Base-by-base conservation (phyloP, 768 basidiomycete genomes). In the Mycena rebaudengoi region DNA sequence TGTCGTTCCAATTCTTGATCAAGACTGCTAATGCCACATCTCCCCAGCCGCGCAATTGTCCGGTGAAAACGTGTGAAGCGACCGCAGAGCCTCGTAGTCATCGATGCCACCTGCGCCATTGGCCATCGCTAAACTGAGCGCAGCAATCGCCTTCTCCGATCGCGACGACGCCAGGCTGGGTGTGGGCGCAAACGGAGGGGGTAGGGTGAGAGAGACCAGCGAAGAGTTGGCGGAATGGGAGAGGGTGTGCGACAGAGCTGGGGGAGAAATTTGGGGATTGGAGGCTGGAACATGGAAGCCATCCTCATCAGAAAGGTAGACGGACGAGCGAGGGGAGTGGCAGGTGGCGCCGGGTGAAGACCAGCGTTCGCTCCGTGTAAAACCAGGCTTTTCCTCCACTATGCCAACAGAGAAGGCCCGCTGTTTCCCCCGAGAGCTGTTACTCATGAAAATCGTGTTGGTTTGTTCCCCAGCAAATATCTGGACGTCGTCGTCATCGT, bases 51-150 rank as follows among this genome's bases (percentile, higher is more conserved):
- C 79, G 53, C 79, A 80, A 60, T 77, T 81, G 49, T 85, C 83
- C 21, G 73, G 59, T 43, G 74, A 66, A 13, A 71, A 65, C 10
- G 69, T 70, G 45, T 86, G 76, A 40, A 80, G 67, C 30, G 76
- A 75, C 58, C 78, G 80, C 33, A 86, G 76, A 2, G 83, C 81
- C 54, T 78, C 76, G 58, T 89, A 89, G 69, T 90, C 88, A 53
- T 80, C 81, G 37, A 90, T 71, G 26, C 86, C 82, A 6, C 85
- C 87, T 11, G 88, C 88, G 40, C 88, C 89, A 62, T 84, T 89
- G 13, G 88, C 88, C 76, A 90, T 81, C 18, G 86, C 87, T 3
- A 90, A 74, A 30, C 79, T 80, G 29, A 89, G 79, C 18, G 86
- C 86, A 18, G 87, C 87, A 50, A 89, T 79, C 16, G 85, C 85